Conservation (phyloP, 441 rosid species). For the Croton setiger region DNA sequence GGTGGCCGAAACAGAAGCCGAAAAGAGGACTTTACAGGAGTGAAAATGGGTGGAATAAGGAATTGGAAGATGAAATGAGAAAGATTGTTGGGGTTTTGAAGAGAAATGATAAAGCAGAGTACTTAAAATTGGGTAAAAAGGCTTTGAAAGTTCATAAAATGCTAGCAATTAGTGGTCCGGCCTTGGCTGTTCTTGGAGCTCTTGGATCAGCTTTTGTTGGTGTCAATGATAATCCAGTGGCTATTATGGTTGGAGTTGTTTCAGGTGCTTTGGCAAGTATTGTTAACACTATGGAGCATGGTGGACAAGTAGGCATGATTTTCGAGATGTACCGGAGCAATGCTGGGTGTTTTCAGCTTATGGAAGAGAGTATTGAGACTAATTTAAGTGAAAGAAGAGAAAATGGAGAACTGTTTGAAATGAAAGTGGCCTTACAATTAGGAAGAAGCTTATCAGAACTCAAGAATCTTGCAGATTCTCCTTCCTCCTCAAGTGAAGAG, state of each 20-base stretch:
- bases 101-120: slow-evolving; percentile 30
- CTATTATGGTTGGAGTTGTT: slow-evolving; percentile 17
- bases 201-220: slow-evolving; percentile 26
- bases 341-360: slow-evolving; percentile 30
- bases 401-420: slow-evolving; percentile 23
- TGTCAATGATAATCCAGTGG: slow-evolving; percentile 15
- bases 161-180: slow-evolving; percentile 28
- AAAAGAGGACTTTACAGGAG: neutral
- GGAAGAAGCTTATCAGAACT: slow-evolving; percentile 40
- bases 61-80: slow-evolving; percentile 26
- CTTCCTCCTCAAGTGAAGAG: slow-evolving; percentile 20
- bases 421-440: slow-evolving; percentile 32
- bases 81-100: slow-evolving; percentile 24
- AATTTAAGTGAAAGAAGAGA: slow-evolving; percentile 25
- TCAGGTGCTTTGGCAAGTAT: slow-evolving; percentile 29
- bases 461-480: slow-evolving; percentile 22
- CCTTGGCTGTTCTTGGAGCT: slow-evolving; percentile 25
- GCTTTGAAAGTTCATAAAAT: slow-evolving; percentile 23
- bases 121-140: slow-evolving; percentile 14
- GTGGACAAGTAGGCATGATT: slow-evolving; percentile 32
- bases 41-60: slow-evolving; percentile 27
- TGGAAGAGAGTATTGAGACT: slow-evolving; percentile 31
- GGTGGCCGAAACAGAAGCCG: slow-evolving; percentile 26
- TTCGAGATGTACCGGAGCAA: slow-evolving; percentile 31
- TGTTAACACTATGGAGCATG: slow-evolving; percentile 30